Evolutionary conservation across 73 alveolate species (phyloP), one percentile per base, ranked within the genome.

Genomic region (Uronychia binucleata): DNA sequence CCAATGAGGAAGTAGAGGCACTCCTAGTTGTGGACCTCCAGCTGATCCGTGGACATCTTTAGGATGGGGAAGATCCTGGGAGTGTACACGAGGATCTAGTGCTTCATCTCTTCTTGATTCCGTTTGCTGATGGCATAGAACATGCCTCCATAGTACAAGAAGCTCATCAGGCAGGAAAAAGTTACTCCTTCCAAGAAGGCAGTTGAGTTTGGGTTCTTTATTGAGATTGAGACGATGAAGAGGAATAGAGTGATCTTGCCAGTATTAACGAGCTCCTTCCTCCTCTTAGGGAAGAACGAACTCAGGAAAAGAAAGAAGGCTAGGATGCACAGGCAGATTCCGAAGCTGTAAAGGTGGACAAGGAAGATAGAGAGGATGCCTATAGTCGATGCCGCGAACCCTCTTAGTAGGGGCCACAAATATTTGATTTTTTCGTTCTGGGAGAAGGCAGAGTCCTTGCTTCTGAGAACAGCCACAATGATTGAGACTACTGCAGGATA

Each of bases 11-110:
- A 85, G 28, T 27, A 85, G 28, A 77, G 25, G 30, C 32, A 32
- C 76, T 85, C 91, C 28, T 31, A 8, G 34, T 77, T 85, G 1
- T 5, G 5, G 5, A 13, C 5, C 32, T 67, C 78, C 32, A 67
- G 13, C 30, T 33, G 32, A 77, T 34, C 58, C 19, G 30, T 58
- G 31, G 27, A 46, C 78, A 67, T 67, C 76, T 77, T 85, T 28
- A 85, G 58, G 25, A 77, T 85, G 8, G 91, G 91, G 77, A 85
- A 85, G 13, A 85, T n/a, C 5, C 79, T 76, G 30, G 58, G 28
- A 30, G 79, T 19, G 46, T 85, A 77, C 0, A 85, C 8, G 57
- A 85, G 46, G 28, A 85, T 85, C n/a, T 75, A n/a, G 30, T 77
- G 58, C 30, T 30, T 30, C 75, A 1, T 1, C 57, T 58, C 30